phyloP scores from a whole-genome alignment of 164 flowering plant genomes.

The Vitis amurensis region DNA sequence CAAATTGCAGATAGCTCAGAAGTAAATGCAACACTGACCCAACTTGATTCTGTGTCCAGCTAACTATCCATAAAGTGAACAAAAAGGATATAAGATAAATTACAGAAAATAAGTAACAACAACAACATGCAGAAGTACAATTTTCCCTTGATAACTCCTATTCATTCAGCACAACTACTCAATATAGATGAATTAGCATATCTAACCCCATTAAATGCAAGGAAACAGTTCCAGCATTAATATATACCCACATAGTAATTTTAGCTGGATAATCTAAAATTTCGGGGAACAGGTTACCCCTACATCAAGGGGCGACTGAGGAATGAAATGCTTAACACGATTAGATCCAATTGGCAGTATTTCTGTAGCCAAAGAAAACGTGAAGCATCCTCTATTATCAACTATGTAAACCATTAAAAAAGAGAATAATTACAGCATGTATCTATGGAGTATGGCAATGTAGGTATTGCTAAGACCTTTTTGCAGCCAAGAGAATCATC shows the following conservation, averaged over 20 bases:
- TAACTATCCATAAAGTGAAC: not conserved
- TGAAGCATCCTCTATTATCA: conserved; percentile 10
- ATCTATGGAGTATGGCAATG: too few relatives aligned
- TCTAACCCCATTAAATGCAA: conserved; percentile 10
- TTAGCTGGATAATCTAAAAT: conserved; percentile 3
- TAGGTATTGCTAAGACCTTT: too few relatives aligned
- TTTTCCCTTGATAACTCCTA: conserved; percentile 1
- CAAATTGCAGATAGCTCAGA: conserved; percentile 1
- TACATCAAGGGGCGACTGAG: conserved; percentile 6
- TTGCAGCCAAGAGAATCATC: too few relatives aligned
- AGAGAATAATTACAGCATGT: conserved; percentile 5
- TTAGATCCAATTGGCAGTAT: not conserved
- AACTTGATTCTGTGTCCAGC: not conserved
- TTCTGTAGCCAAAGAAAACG: not conserved
- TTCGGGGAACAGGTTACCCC: not conserved
- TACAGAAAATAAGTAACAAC: not conserved
- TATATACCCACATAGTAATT: not conserved
- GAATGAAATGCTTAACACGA: not conserved
- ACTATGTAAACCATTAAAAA: conserved; percentile 12
- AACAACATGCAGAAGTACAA: not conserved
- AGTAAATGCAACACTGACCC: not conserved
- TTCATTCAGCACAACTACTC: not conserved
- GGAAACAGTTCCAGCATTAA: not conserved
- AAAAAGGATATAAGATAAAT: not conserved
- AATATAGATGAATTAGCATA: not conserved